Conservation (phyloP, 805 yeast genomes). For the Yamadazyma nakazawae region DNA sequence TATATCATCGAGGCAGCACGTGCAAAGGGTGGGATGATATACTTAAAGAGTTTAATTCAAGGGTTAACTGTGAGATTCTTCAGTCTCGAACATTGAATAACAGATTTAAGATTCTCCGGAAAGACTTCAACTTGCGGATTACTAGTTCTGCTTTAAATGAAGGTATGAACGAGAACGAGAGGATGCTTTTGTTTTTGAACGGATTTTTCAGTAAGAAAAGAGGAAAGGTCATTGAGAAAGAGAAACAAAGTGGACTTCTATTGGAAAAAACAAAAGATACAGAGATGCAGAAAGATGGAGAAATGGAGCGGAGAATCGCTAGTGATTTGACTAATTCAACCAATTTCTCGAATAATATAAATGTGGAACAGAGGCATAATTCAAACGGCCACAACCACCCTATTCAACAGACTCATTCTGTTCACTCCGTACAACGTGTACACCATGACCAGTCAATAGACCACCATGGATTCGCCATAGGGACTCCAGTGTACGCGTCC, state of each 20-base stretch:
- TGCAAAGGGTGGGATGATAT: conserved; percentile 25
- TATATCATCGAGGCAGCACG: conserved; percentile 26
- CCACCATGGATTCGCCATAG: background rate
- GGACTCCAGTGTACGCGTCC: background rate
- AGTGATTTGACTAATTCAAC: background rate
- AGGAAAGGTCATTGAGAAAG: conserved; percentile 13
- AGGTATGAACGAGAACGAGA: conserved; percentile 21
- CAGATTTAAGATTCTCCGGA: conserved; percentile 20
- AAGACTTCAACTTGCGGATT: conserved; percentile 19
- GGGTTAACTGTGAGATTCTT: conserved; percentile 16
- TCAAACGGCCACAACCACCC: background rate
- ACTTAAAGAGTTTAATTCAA: conserved; percentile 20
- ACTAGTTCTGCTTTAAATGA: conserved; percentile 5
- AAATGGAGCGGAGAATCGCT: background rate
- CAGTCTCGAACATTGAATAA: conserved; percentile 26
- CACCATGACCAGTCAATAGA: background rate
- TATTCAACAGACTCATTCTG: background rate
- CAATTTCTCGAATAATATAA: too few relatives aligned
- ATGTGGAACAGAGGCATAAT: too few relatives aligned
- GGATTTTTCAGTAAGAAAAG: conserved; percentile 12
- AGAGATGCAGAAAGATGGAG: background rate
- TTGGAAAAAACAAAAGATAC: background rate
- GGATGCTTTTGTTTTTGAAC: conserved; percentile 16
- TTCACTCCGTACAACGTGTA: background rate
- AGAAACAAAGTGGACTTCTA: conserved; percentile 8